Conservation (phyloP, 345 rosid genomes). For the Boechera stricta region DNA sequence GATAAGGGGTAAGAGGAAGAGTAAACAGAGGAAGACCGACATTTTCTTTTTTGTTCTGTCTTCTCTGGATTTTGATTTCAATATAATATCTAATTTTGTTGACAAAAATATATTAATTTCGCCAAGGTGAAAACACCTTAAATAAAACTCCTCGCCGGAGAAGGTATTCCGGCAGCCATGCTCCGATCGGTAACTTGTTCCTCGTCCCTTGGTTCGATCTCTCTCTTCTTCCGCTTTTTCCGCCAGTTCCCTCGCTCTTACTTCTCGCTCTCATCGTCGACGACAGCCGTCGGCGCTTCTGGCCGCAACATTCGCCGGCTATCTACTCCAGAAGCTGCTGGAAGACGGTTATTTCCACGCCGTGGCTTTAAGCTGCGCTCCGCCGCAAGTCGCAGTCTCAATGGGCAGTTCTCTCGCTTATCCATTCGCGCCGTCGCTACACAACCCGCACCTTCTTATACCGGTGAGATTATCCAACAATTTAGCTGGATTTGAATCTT, state of each 20-base stretch:
- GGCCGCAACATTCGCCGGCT: slow-evolving; percentile 40
- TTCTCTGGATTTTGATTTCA: no score
- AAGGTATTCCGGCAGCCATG: slow-evolving; percentile 45
- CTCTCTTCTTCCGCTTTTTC: slow-evolving; percentile 48
- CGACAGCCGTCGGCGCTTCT: slow-evolving; percentile 28
- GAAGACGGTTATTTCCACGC: slow-evolving; percentile 28
- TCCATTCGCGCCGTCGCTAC: slow-evolving; percentile 63
- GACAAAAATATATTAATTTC: no score
- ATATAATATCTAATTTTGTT: no score
- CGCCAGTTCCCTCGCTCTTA: slow-evolving; percentile 44
- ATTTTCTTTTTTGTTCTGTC: no score
- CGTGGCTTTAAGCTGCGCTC: slow-evolving; percentile 34
- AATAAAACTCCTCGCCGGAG: slow-evolving; percentile 31
- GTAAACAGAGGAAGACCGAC: no score
- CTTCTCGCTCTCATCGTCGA: slow-evolving; percentile 36
- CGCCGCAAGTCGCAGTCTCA: background rate
- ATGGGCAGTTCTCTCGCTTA: slow-evolving; percentile 56
- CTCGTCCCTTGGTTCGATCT: slow-evolving; percentile 47
- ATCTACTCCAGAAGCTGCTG: slow-evolving; percentile 45
- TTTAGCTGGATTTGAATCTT: background rate
- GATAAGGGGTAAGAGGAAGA: no score
- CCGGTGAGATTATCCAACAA: background rate
- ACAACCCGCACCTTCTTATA: slow-evolving; percentile 45
- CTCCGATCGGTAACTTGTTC: slow-evolving; percentile 56
- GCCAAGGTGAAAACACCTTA: background rate